Percentiles rank a stretch among this genome's conserved stretches.
Evolutionary conservation across 306 rosid genomes (phyloP).

Genomic region (Corylus avellana): DNA sequence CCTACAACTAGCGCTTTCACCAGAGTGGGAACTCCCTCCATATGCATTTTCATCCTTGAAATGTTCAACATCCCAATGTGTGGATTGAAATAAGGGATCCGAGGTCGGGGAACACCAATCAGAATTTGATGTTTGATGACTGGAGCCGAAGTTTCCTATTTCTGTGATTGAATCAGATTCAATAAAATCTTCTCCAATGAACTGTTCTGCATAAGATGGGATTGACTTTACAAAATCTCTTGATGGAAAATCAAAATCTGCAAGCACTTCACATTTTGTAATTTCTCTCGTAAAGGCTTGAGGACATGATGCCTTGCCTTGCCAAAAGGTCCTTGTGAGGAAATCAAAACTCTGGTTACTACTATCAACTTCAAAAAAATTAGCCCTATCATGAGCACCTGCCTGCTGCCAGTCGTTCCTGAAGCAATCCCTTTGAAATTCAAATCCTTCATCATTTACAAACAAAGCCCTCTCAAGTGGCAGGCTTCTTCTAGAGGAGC

Average conservation of each 20-base stretch:
- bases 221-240: conserved; percentile 28
- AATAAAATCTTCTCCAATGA: conserved; percentile 35
- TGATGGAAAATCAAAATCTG: conserved; percentile 39
- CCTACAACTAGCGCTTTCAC: conserved; percentile 26
- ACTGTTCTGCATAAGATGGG: conserved; percentile 19
- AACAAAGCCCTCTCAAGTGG: conserved; percentile 43
- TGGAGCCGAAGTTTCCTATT: conserved; percentile 32
- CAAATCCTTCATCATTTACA: conserved; percentile 35
- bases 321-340: conserved; percentile 29
- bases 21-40: conserved; percentile 36
- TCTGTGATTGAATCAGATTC: conserved; percentile 34
- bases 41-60: conserved; percentile 36
- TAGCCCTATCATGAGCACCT: conserved; percentile 27
- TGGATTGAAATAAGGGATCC: conserved; percentile 31
- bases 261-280: conserved; percentile 31
- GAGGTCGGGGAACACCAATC: conserved; percentile 36
- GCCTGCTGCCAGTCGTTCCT: conserved; percentile 39
- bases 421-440: conserved; percentile 42
- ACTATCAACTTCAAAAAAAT: conserved; percentile 22
- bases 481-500: conserved; percentile 47
- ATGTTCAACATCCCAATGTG: conserved; percentile 41
- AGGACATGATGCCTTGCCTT: conserved; percentile 27
- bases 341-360: conserved; percentile 24
- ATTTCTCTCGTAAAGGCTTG: conserved; percentile 34
- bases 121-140: conserved; percentile 35